Conservation (phyloP, 2,329 filamentous ascomycete species). For the Anthostomella pinea region DNA sequence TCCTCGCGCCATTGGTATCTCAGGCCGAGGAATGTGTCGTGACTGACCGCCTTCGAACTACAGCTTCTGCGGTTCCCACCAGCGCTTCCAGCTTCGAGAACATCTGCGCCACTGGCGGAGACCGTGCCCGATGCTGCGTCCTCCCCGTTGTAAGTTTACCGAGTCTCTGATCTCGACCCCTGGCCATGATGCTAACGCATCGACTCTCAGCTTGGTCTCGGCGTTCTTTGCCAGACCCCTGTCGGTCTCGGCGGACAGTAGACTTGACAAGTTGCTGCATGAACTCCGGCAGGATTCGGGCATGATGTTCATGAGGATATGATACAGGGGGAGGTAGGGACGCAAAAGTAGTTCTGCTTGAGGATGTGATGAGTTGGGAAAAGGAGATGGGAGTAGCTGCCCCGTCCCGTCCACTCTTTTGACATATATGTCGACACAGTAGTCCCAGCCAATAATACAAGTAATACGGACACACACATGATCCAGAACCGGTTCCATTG, state of each 20-base stretch:
- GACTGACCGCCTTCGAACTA: not conserved
- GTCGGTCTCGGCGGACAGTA: conserved; percentile 22
- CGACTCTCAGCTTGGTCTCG: conserved; percentile 25
- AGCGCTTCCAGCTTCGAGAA: conserved; percentile 42
- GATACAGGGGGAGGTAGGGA: too few species aligned
- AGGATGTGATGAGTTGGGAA: too few species aligned
- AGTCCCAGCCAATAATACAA: too few species aligned
- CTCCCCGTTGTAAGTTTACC: conserved; percentile 39
- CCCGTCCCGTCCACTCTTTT: too few species aligned
- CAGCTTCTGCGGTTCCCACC: conserved; percentile 36
- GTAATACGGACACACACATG: too few species aligned
- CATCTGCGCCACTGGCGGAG: conserved; percentile 40
- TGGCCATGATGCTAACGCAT: conserved; percentile 6
- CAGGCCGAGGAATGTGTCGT: not conserved
- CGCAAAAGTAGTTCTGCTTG: too few species aligned
- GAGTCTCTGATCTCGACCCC: not conserved
- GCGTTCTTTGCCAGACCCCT: conserved; percentile 33
- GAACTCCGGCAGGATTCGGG: too few species aligned
- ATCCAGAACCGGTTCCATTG: too few species aligned
- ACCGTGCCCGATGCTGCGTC: conserved; percentile 51
- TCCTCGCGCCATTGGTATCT: not conserved
- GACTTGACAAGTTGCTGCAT: too few species aligned
- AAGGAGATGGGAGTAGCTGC: too few species aligned
- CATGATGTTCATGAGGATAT: too few species aligned
- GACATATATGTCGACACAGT: too few species aligned